Base-by-base conservation (phyloP, 2,329 filamentous ascomycete genomes). In the Gyromitra esculenta region DNA sequence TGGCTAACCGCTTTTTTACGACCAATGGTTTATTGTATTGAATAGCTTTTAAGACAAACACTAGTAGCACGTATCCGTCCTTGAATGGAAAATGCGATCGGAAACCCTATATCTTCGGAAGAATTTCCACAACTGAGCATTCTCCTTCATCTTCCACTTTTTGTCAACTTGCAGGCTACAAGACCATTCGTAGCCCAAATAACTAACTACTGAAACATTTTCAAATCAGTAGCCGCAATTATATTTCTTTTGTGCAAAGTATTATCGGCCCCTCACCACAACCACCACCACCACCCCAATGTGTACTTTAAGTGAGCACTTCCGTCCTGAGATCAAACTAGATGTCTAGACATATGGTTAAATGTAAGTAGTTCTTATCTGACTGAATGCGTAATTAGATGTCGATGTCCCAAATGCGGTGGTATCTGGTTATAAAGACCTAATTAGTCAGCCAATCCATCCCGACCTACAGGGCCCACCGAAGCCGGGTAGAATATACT, bases 401-500 rank as follows among this genome's bases (percentile, higher is more conserved):
- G 25, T 31, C 25, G 4, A 31, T 13, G 59, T 11, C 5, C 52
- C 71, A 13, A 43, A 37, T 8, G 6, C 57, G 8, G 37, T 68
- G 2, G 31, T 57, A 64, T 35, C 43, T 21, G 66, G 72, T 13
- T 75, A 75, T 37, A 75, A 75, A 15, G 72, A 75, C 9, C 31
- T 75, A 21, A 70, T 75, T 35, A 57, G 59, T 37, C 56, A 59
- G 13, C 72, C 65, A 18, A 63, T 57, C 64, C 65, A 75, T 18
- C 66, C 66, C 2, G 59, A 71, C 21, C 41, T 75, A 59, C 41
- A 41, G 18, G 72, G 72, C 11, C 66, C 72, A 8, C 72, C 72
- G 21, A 75, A 69, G 21, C 72, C 72, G 8, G 72, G 72, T 25
- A 63, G 72, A 5, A 75, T 75, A 21, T 75, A 75, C 50, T 75